Base-by-base conservation (phyloP, 2,329 filamentous ascomycete species). In the Aspergillus tanneri region DNA sequence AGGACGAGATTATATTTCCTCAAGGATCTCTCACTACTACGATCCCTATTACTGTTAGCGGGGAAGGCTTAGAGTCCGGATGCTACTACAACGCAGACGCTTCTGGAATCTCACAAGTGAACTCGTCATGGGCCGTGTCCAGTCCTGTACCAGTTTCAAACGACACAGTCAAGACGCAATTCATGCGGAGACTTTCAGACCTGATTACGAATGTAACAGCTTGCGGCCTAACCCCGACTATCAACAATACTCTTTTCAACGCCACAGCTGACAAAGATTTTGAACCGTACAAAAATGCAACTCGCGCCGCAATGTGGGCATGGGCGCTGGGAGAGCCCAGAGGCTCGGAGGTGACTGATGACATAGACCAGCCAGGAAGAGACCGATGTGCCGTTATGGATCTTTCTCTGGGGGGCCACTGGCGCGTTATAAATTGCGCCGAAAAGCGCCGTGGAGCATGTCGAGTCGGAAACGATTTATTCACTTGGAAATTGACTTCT, bases 141-240 rank as follows among this genome's bases (percentile, higher is more conserved):
- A 59, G 57, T 4, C 52, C 66, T 4, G 50, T 61, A 12, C 63
- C 69, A 61, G 57, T 37, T 54, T 59, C 18, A 60, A 61, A n/a
- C n/a, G n/a, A n/a, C n/a, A n/a, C n/a, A n/a, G n/a, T n/a, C 22
- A 50, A 57, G 9, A 54, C 60, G 10, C 52, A 59, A 22, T 56
- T 65, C 22, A 52, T 71, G 43, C 52, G 27, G 2, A 55, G 65
- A 12, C 46, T 75, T 19, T 65, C 71, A 1, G 56, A 61, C 12
- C 55, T 71, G 5, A 57, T 71, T 9, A 57, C 63, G 3, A 70
- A 71, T 19, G 53, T 76, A 2, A 80, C 77, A 4, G 65, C 70
- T 8, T 87, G 84, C 58, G 84, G 84, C 12, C 76, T 86, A 32
- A 82, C 81, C 1, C 76, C 82, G 0, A 65, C 80, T 2, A 70